Evolutionary conservation across 2,329 filamentous ascomycete species (phyloP), one percentile per base, ranked within the genome.

Genomic region (Periconia sp.): DNA sequence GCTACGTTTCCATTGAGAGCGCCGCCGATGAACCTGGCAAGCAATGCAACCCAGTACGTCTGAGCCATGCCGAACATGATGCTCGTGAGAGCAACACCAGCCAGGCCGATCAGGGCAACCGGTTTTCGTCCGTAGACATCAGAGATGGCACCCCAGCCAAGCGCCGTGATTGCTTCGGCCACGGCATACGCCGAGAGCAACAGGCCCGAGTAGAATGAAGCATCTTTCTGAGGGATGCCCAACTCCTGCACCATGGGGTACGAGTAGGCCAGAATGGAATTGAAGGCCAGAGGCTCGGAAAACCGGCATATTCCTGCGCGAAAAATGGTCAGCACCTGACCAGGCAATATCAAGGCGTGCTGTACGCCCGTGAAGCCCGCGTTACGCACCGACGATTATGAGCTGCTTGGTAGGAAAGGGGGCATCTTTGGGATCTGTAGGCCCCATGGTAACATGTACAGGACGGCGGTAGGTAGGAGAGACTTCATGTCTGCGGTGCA

Each of bases 1-100:
- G 88, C 91, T 54, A 96, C 90, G 65, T 96, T 96, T 46, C 92
- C 92, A 68, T 96, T 96, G 45, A 96, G 75, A 9, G 92, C 78
- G 21, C 92, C 91, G 32, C 90, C 92, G 11, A 94, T 65, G 30
- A 86, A 83, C 56, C 92, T 80, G 11, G 89, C 91, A 29, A 84
- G 63, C 39, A 96, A 73, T 12, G 92, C 92, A 43, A 94, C 73
- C 87, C 89, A 92, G 56, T 95, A 88, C 63, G 88, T 94, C 42
- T 81, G 77, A 3, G 91, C 84, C 59, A 95, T 82, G 22, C 92
- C 92, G 13, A 96, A 89, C 60, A 92, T 77, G 37, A 96, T 66
- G 73, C 96, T 84, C 53, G 88, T 92, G 42, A 91, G 69, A 75
- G 92, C 87, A 9, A 92, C 96, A 19, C 91, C 91, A 25, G 84